Base-by-base conservation (phyloP, 805 yeast genomes). In the Ogataea paradorogensis region DNA sequence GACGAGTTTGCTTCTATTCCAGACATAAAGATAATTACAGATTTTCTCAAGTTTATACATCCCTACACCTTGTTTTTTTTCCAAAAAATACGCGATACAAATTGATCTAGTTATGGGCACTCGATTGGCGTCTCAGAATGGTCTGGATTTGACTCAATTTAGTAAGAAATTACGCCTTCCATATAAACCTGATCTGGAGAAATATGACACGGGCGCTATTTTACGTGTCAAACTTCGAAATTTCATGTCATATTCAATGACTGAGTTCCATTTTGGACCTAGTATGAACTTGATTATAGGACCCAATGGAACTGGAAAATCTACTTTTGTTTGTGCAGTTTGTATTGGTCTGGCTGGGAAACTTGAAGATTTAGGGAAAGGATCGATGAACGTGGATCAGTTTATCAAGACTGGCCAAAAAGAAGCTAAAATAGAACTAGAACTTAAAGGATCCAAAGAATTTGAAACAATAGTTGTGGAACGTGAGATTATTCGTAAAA, bases 281-380 rank as follows among this genome's bases (percentile, higher is more conserved):
- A 70, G 82, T 2, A 69, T 93, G 56, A 93, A 93, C 57, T 78
- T 93, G 82, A 84, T 93, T 42, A 83, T 93, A 38, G 99, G 97
- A 0, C 97, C 97, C 9, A 93, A 93, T 59, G 99, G 99, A 25
- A 78, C 95, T 0, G 99, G 99, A 6, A 93, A 93, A 55, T 82
- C 93, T 27, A 88, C 98, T 0, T 77, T 93, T 53, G 90, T 93
- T 4, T 86, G 96, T 45, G 98, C 96, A 0, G 77, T 91, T 1
- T 91, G 95, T 56, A 68, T 93, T 24, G 95, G 96, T 0, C 65
- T 93, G 13, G 91, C 83, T 1, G 98, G 97, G 1, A 78, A 75
- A 53, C 73, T 85, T 15, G 85, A 77, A 27, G 66, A 79, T 30
- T 74, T 90, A 43, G 95, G 93, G 4, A 64, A 84, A 74, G 67